A percentile compares a stretch with the other conserved stretches of the same genome.
Conservation (phyloP, 768 basidiomycete genomes). For the Leucocoprinus birnbaumii region DNA sequence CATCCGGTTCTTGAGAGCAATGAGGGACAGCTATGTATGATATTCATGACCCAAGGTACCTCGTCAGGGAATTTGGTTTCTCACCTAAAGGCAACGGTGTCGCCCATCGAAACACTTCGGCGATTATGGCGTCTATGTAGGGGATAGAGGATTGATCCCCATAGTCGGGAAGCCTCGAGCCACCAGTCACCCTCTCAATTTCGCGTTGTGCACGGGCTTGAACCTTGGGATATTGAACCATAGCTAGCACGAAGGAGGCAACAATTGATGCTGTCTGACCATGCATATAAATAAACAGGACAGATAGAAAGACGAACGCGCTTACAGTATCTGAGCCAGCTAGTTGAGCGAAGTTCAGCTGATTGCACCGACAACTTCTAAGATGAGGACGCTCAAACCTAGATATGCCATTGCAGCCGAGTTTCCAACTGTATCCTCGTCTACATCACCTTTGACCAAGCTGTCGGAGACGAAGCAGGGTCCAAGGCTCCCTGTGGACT, state of each 20-base stretch:
- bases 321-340: constrained; percentile 12
- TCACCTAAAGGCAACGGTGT: constrained; percentile 34
- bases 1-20: constrained; percentile 27
- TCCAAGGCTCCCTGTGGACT: constrained; percentile 21
- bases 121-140: constrained; percentile 36
- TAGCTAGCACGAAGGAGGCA: constrained; percentile 15
- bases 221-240: constrained; percentile 37
- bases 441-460: constrained; percentile 22
- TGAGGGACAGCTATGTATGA: constrained; percentile 32
- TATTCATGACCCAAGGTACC: no score
- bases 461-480: constrained; percentile 24
- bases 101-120: constrained; percentile 42
- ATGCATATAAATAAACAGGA: not conserved
- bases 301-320: no score
- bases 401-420: constrained; percentile 39
- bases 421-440: constrained; percentile 20
- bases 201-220: constrained; percentile 41
- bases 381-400: constrained; percentile 21
- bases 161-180: constrained; percentile 18
- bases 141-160: constrained; percentile 14
- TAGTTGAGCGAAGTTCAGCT: not conserved
- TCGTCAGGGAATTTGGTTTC: no score
- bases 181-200: constrained; percentile 32
- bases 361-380: no score
- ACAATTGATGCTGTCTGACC: constrained; percentile 4